phyloP scores from a whole-genome alignment of 2,329 filamentous ascomycete species.

The Mollisiaceae sp. region DNA sequence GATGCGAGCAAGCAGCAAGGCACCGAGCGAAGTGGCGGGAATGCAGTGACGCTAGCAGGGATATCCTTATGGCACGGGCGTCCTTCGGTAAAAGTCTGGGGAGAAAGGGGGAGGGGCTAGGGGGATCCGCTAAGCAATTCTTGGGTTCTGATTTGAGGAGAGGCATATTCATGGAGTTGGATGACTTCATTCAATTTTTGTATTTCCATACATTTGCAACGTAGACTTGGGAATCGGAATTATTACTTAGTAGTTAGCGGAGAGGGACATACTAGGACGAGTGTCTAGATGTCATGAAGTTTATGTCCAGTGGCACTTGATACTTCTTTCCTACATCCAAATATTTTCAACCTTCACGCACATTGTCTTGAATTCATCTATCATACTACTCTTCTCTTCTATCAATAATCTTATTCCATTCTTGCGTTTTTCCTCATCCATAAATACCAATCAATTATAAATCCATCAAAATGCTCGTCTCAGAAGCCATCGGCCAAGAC shows the following conservation, averaged over 20 bases:
- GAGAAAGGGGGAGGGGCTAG: neutral
- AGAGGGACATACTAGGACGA: neutral
- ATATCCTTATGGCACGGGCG: too few relatives aligned
- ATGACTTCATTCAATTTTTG: neutral
- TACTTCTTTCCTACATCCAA: neutral
- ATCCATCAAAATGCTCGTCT: conserved; percentile 18
- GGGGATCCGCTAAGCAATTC: neutral
- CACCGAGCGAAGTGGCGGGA: neutral
- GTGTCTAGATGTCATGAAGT: neutral
- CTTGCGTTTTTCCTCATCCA: too few relatives aligned
- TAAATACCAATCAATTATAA: neutral
- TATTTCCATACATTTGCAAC: neutral
- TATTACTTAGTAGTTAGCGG: neutral
- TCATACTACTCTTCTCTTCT: too few relatives aligned
- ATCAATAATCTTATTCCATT: too few relatives aligned
- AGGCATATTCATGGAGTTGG: neutral
- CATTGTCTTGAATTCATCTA: neutral
- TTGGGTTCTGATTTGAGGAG: neutral
- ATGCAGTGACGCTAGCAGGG: neutral
- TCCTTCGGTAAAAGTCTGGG: neutral
- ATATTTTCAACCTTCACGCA: too few relatives aligned
- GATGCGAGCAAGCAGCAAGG: neutral
- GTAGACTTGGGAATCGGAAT: neutral
- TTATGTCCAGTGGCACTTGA: neutral
- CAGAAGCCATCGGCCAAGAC: conserved; percentile 46